Conservation (phyloP, 139 green algal genomes). For the Auxenochlorella pyrenoidosa region DNA sequence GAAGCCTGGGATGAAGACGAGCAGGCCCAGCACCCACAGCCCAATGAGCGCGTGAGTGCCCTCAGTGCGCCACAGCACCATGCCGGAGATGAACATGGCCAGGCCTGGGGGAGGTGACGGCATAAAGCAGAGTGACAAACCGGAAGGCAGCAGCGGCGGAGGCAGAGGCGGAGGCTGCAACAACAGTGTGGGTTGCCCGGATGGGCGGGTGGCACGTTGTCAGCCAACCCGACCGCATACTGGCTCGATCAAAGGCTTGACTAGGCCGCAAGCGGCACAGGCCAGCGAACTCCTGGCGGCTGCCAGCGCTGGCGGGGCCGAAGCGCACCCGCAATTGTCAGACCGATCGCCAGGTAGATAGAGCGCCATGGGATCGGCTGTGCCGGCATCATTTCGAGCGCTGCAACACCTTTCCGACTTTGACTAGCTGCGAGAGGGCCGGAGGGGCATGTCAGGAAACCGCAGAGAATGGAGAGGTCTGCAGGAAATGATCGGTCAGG, state of each 20-base stretch:
- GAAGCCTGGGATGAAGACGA: slow-evolving; percentile 52
- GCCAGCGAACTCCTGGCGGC: not conserved
- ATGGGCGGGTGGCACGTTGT: too few relatives aligned
- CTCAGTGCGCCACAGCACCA: slow-evolving; percentile 49
- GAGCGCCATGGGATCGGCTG: slow-evolving; percentile 16
- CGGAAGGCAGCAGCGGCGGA: not conserved
- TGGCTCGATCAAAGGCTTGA: not conserved
- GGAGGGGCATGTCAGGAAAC: not conserved
- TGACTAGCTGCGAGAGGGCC: not conserved
- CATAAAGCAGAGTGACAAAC: not conserved
- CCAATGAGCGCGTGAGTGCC: slow-evolving; percentile 43
- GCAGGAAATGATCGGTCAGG: too few relatives aligned
- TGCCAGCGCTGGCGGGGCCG: not conserved
- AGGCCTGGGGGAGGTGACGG: slow-evolving; percentile 21
- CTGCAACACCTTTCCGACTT: not conserved
- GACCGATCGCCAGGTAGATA: slow-evolving; percentile 11
- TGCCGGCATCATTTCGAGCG: not conserved
- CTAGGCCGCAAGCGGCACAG: not conserved
- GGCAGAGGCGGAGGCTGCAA: not conserved
- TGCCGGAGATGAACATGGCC: slow-evolving; percentile 44
- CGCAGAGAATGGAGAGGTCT: too few relatives aligned
- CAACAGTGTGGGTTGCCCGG: not conserved
- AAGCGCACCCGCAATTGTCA: slow-evolving; percentile 4
- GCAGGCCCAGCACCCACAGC: slow-evolving; percentile 39
- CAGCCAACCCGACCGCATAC: not conserved